Evolutionary conservation across 768 basidiomycete genomes (phyloP).

Genomic region (Suillus clintonianus): DNA sequence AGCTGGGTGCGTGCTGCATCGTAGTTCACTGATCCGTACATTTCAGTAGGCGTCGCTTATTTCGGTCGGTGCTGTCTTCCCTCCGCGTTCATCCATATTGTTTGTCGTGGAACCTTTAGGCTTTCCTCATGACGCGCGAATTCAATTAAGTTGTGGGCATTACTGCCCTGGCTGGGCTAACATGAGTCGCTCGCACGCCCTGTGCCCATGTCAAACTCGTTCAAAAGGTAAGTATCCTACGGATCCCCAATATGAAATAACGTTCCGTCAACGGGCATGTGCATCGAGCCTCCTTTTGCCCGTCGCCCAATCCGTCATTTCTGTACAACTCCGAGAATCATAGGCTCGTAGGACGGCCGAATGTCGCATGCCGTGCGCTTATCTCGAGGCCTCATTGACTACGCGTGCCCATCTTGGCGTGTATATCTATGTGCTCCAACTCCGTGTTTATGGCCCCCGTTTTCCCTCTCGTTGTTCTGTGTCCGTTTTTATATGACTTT

Average conservation of each 20-base stretch:
- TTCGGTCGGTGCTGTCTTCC: not conserved
- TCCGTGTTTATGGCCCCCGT: slow-evolving; percentile 2
- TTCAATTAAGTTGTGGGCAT: not conserved
- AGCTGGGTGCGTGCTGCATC: not conserved
- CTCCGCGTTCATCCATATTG: not conserved
- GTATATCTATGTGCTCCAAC: slow-evolving; percentile 19
- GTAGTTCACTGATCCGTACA: not conserved
- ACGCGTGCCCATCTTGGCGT: slow-evolving; percentile 19
- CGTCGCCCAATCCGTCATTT: slow-evolving; percentile 1
- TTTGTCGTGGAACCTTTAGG: not conserved
- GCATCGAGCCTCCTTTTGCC: not conserved
- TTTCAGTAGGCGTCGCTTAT: not conserved
- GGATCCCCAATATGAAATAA: not conserved
- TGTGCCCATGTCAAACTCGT: not conserved
- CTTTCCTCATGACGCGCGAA: not conserved
- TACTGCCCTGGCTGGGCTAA: not conserved
- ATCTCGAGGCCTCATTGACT: slow-evolving; percentile 15
- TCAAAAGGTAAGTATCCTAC: not conserved
- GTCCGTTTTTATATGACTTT: slow-evolving; percentile 18
- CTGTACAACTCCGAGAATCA: not conserved
- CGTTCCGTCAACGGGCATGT: not conserved
- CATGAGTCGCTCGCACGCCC: not conserved
- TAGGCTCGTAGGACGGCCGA: not conserved
- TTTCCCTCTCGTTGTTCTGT: slow-evolving; percentile 12
- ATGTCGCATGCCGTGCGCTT: not conserved